phyloP scores from a whole-genome alignment of 768 basidiomycete species.

The Rickenella mellea region DNA sequence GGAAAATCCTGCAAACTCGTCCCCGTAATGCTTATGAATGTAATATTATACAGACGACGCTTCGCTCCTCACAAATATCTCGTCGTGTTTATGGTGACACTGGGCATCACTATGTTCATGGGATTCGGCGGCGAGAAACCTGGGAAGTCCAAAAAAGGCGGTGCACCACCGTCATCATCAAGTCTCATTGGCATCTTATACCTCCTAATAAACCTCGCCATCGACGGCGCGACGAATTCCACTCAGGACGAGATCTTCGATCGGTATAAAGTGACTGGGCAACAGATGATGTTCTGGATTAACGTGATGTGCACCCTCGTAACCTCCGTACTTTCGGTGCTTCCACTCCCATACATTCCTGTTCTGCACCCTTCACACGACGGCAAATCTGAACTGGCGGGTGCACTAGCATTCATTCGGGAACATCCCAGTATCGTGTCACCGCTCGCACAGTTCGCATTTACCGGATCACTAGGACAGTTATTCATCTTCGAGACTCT shows the following conservation, averaged over 20 bases:
- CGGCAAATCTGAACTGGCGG: constrained; percentile 52
- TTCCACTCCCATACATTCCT: constrained; percentile 76
- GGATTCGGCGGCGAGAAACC: constrained; percentile 55
- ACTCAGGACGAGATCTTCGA: constrained; percentile 96
- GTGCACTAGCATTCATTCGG: constrained; percentile 64
- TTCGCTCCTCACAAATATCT: constrained; percentile 94
- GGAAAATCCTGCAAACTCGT: constrained; percentile 99
- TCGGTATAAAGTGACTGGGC: constrained; percentile 61
- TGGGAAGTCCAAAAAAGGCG: constrained; percentile 27
- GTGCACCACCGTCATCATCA: constrained; percentile 29
- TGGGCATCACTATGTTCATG: constrained; percentile 93
- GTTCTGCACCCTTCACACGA: constrained; percentile 64
- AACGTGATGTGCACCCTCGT: constrained; percentile 77
- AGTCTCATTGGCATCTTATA: constrained; percentile 66
- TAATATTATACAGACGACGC: constrained; percentile 84
- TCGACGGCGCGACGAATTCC: constrained; percentile 91
- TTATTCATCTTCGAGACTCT: constrained; percentile 96
- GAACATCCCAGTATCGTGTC: constrained; percentile 64
- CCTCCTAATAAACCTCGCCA: constrained; percentile 74
- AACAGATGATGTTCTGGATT: constrained; percentile 99
- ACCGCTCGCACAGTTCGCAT: constrained; percentile 75
- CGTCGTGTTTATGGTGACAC: constrained; percentile 87
- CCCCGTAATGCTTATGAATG: constrained; percentile 97
- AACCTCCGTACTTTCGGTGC: constrained; percentile 56
- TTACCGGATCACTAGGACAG: constrained; percentile 91